Conservation (phyloP, 2,329 filamentous ascomycete species). For the Fusarium floridanum region DNA sequence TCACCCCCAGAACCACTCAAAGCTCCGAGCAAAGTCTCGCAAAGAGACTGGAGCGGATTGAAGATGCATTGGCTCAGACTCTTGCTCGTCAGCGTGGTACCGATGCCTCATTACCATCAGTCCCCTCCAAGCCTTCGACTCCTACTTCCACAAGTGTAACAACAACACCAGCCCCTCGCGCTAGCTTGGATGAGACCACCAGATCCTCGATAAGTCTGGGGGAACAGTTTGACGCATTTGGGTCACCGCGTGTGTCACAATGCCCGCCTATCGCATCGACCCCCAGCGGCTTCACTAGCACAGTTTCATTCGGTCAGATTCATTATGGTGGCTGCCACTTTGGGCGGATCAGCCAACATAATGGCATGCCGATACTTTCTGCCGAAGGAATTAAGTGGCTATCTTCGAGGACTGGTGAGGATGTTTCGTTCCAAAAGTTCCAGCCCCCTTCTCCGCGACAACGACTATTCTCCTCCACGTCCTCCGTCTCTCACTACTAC, state of each 20-base stretch:
- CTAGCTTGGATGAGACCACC: not conserved
- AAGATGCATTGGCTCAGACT: constrained; percentile 35
- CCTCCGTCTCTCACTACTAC: constrained; percentile 1
- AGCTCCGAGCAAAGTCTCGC: constrained; percentile 35
- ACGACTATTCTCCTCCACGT: not conserved
- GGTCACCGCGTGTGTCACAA: constrained; percentile 12
- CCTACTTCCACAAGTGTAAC: constrained; percentile 5
- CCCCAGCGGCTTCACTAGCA: constrained; percentile 8
- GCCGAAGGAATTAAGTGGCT: constrained; percentile 41
- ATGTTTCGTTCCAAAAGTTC: constrained; percentile 4
- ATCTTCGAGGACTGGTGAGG: constrained; percentile 32
- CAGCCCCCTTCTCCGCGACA: not conserved
- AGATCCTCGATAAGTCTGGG: constrained; percentile 9
- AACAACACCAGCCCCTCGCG: not conserved
- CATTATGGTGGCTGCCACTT: constrained; percentile 41
- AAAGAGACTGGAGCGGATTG: constrained; percentile 40
- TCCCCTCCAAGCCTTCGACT: constrained; percentile 13
- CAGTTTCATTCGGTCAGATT: constrained; percentile 40
- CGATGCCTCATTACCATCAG: not conserved
- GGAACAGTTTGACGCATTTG: constrained; percentile 11
- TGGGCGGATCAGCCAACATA: constrained; percentile 42
- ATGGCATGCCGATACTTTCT: constrained; percentile 40
- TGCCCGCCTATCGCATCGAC: constrained; percentile 4
- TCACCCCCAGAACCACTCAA: constrained; percentile 17
- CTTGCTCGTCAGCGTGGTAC: constrained; percentile 16